Evolutionary conservation across 1,284 basidiomycete species (phyloP), one percentile per base, ranked within the genome.

Genomic region (Ganoderma lingzhi): DNA sequence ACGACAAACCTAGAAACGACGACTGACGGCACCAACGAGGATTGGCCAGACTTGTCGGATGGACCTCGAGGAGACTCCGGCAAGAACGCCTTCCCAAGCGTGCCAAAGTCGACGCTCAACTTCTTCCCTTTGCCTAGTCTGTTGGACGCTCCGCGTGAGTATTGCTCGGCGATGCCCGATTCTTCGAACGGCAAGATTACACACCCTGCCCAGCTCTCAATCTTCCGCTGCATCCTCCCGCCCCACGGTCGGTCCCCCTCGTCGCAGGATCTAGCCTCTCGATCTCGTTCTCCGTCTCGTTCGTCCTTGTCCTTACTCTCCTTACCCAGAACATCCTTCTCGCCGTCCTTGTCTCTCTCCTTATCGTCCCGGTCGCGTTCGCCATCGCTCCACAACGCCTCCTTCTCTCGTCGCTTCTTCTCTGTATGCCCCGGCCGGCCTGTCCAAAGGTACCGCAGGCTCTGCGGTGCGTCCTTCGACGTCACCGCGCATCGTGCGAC

Each of bases 191-290:
- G 53, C 8, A 17, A 41, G 17, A 53, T 55, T 37, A 28, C 32
- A 59, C 74, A 92, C 91, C 86, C 86, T 41, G 91, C 81, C 92
- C 91, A 93, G 69, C 84, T 85, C 75, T 89, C 92, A 2, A 94
- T 80, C 79, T 90, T 93, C 71, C 86, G 88, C 78, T 90, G 88
- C 73, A 93, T 84, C 70, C 84, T 84, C 58, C 85, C 89, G 4
- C 87, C 82, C 87, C 90, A 89, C 65, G 85, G 83, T 71, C 74
- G 77, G 17, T 75, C 76, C 19, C 83, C 81, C 69, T 82, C 80
- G n/a, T 83, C 83, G 8, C 78, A 79, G 17, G 76, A 78, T 63
- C 76, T 76, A 23, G 74, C 73, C 53, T 77, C 75, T 69, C 75
- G 77, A 70, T 80, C 81, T 71, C 75, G 76, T 28, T 83, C 82